These are phyloP conservation scores for Vigna trinervia DNA, from an alignment of 306 rosid species.

Conservation along the genomic window DNA sequence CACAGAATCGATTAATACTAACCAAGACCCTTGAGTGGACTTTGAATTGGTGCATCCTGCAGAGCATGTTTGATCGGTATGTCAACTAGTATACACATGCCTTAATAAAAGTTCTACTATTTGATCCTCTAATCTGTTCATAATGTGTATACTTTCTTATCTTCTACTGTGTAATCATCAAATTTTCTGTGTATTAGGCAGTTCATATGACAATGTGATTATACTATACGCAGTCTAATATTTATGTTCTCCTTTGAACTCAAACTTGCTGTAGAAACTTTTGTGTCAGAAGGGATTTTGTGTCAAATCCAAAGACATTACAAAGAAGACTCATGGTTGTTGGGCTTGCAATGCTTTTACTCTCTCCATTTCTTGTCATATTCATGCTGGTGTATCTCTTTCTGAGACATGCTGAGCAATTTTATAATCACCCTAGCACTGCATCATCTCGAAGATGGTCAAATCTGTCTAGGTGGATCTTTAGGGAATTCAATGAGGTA, in stretches of 20 bases:
- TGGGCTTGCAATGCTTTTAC: constrained; percentile 88
- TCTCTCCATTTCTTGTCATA: constrained; percentile 96
- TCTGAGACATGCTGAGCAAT: constrained; percentile 95
- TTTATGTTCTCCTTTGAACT: constrained; percentile 38
- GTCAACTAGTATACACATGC: constrained; percentile 34
- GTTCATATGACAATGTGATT: constrained; percentile 29
- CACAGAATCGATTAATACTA: constrained; percentile 62
- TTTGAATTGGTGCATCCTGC: constrained; percentile 94
- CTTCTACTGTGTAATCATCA: not conserved
- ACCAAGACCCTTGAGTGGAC: constrained; percentile 97
- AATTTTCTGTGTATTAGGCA: not conserved
- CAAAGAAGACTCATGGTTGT: constrained; percentile 88
- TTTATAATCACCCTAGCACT: constrained; percentile 90
- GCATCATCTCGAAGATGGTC: constrained; percentile 98
- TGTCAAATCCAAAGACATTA: constrained; percentile 80
- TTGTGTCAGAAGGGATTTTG: constrained; percentile 79
- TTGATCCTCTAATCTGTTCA: constrained; percentile 27
- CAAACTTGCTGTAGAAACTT: constrained; percentile 68
- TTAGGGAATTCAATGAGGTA: constrained; percentile 98
- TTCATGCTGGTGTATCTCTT: constrained; percentile 97
- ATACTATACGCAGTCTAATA: constrained; percentile 24
- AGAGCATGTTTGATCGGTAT: constrained; percentile 99
- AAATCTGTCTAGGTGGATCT: constrained; percentile 88
- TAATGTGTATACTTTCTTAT: not conserved
- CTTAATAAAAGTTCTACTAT: constrained; percentile 15